Percentiles rank a stretch among this genome's conserved stretches.
phyloP scores from a whole-genome alignment of 2,329 filamentous ascomycete genomes.

The Zasmidium cellare region DNA sequence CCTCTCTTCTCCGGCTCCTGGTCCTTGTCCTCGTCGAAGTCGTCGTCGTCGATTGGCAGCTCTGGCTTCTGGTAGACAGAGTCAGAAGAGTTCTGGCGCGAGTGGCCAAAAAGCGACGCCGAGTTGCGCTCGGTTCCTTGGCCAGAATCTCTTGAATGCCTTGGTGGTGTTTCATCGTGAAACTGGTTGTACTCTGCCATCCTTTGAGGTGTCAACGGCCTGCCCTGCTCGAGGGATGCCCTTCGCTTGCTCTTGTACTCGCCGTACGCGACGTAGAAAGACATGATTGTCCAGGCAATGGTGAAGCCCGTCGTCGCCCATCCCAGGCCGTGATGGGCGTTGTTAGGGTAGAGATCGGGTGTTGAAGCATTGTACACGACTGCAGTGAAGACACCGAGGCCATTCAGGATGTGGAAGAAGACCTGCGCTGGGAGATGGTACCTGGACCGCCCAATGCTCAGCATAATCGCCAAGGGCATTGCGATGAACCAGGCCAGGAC shows the following conservation, averaged over 20 bases:
- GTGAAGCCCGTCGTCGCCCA: conserved; percentile 79
- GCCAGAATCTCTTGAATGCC: conserved; percentile 45
- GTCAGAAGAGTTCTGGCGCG: conserved; percentile 35
- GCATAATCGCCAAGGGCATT: conserved; percentile 77
- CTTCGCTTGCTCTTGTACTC: conserved; percentile 16
- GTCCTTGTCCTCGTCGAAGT: conserved; percentile 42
- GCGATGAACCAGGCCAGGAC: conserved; percentile 69
- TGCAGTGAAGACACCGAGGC: conserved; percentile 63
- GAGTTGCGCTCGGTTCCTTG: conserved; percentile 30
- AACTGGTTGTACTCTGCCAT: conserved; percentile 36
- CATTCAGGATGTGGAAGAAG: conserved; percentile 45
- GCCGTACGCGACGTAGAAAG: conserved; percentile 61
- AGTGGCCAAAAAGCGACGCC: conserved; percentile 28
- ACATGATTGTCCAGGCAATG: conserved; percentile 68
- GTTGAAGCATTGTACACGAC: conserved; percentile 77
- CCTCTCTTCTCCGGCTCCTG: conserved; percentile 34
- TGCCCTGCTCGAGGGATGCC: conserved; percentile 7
- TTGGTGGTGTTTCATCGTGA: conserved; percentile 19
- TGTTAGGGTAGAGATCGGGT: conserved; percentile 82
- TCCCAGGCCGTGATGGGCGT: conserved; percentile 84
- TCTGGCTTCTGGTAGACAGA: conserved; percentile 25
- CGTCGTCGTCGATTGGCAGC: conserved; percentile 20
- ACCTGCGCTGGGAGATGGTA: conserved; percentile 71
- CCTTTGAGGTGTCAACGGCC: conserved; percentile 11
- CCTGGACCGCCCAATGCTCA: conserved; percentile 78